Base-by-base conservation (phyloP, 257 asterid genomes). In the Prunella vulgaris region DNA sequence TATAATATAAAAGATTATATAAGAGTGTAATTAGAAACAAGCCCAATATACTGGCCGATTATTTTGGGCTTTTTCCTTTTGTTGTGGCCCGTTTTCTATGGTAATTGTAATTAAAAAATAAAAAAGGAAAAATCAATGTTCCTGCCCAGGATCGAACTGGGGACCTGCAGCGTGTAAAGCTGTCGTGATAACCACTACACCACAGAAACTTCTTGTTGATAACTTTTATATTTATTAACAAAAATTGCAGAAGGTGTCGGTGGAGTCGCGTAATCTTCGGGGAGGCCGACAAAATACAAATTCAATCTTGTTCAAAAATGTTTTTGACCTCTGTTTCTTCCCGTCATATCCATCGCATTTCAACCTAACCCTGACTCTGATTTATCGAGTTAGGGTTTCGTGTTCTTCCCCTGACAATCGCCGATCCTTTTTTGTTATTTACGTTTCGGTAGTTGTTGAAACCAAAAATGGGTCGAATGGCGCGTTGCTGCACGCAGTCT, bases 121-220 rank as follows among this genome's bases (percentile, higher is more conserved):
- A 38, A 38, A 4, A 13, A 13, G 17, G 1, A 5, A 48, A 5
- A 48, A 0, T 0, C 5, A 44, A 5, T 82, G 88, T 79, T 82
- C 79, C 90, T 84, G 89, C 92, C 92, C 95, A 82, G 96, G 92
- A 82, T 90, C 95, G 96, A 90, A 88, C 96, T 82, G 92, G 94
- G 72, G 97, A 85, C 96, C 93, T 86, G 76, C 82, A 80, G 95
- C 76, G 93, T 90, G 97, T 74, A 79, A 79, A 72, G 68, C 88
- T 73, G 80, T 73, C 88, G 83, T 83, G 88, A 80, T 83, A 80
- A 83, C 88, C 88, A 77, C 88, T 83, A 78, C 88, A 80, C 88
- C 80, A 83, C 88, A 80, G 83, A 69, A 75, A 83, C 83, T 27
- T 17, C 4, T 7, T 52, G 27, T 1, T 2, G n/a, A 2, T 4